These are phyloP conservation scores for Sugiyamaella mastotermitis DNA, from an alignment of 805 yeast species.

Conservation along the genomic window DNA sequence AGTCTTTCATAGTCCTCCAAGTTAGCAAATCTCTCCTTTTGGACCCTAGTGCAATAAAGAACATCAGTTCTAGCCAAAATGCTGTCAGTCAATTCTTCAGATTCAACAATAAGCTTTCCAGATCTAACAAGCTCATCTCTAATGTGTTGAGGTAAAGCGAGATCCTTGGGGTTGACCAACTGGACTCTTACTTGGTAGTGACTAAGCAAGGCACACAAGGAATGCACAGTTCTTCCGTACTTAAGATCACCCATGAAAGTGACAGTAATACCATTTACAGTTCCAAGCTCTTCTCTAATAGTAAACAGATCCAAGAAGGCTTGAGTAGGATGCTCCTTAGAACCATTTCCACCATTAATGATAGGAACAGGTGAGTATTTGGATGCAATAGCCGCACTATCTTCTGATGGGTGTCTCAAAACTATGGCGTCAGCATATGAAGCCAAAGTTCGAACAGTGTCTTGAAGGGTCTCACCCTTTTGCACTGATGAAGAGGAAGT, in stretches of 20 bases:
- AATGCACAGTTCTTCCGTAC: constrained; percentile 98
- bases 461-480: constrained; percentile 98
- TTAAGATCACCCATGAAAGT: constrained; percentile 99
- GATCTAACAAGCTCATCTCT: constrained; percentile 57
- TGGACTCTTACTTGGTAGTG: constrained; percentile 92
- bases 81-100: constrained; percentile 73
- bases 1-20: constrained; percentile 74
- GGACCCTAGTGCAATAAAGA: constrained; percentile 95
- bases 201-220: constrained; percentile 80
- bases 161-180: constrained; percentile 84
- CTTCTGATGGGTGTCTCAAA: constrained; percentile 91
- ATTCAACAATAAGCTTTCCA: constrained; percentile 69
- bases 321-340: constrained; percentile 98
- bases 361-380: constrained; percentile 96
- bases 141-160: constrained; percentile 72
- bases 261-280: constrained; percentile 95
- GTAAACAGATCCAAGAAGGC: constrained; percentile 97
- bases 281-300: constrained; percentile 97
- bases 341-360: constrained; percentile 96
- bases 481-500: constrained; percentile 88
- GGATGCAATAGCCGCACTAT: constrained; percentile 89
- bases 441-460: constrained; percentile 89
- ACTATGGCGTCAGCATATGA: constrained; percentile 96
- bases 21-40: constrained; percentile 87
- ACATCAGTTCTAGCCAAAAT: constrained; percentile 89